These are phyloP conservation scores for Cylindrodendrum hubeiense DNA, from an alignment of 2,329 filamentous ascomycete genomes.

Conservation along the genomic window DNA sequence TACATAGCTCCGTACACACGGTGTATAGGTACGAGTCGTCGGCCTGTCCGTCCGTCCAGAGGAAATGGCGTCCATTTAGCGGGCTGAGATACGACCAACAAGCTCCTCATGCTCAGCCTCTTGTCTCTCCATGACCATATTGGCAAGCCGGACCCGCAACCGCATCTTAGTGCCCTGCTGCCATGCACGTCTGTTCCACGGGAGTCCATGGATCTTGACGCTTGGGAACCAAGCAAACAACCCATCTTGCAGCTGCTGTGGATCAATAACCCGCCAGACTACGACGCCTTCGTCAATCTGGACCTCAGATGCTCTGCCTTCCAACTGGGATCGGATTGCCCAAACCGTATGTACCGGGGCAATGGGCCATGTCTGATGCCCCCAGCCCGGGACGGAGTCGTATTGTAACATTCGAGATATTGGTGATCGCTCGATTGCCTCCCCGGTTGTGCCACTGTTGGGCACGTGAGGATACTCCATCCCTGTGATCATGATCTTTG, in stretches of 20 bases:
- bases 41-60: background rate
- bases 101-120: constrained; percentile 4
- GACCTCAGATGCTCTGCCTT: constrained; percentile 11
- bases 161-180: background rate
- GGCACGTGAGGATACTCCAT: constrained; percentile 28
- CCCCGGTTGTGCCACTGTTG: background rate
- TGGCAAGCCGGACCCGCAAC: background rate
- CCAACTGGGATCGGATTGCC: constrained; percentile 17
- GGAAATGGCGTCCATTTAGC: background rate
- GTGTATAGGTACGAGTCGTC: background rate
- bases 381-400: background rate
- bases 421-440: constrained; percentile 7
- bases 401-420: constrained; percentile 7
- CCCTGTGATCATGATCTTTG: no score
- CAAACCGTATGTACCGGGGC: constrained; percentile 12
- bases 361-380: constrained; percentile 3
- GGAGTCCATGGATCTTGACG: background rate
- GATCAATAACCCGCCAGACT: constrained; percentile 8
- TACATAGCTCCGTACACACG: background rate
- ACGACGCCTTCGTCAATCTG: constrained; percentile 4
- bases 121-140: constrained; percentile 1
- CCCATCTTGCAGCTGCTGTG: constrained; percentile 4
- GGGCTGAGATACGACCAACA: background rate
- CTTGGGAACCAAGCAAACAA: background rate
- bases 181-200: background rate